phyloP scores from a whole-genome alignment of 2,329 filamentous ascomycete species.

The Colletotrichum echinochloae region DNA sequence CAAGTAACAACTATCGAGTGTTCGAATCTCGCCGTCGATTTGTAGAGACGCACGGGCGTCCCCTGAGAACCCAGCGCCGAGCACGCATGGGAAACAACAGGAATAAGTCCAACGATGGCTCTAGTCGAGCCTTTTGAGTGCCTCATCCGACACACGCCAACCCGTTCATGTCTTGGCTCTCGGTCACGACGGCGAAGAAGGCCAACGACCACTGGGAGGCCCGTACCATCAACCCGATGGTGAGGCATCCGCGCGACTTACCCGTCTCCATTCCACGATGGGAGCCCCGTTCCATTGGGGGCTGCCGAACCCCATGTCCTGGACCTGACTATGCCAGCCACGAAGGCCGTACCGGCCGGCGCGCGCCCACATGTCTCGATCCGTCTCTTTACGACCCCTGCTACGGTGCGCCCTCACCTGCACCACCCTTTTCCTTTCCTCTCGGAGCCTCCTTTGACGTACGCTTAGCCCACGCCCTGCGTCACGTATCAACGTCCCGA shows the following conservation, averaged over 20 bases:
- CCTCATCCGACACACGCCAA: slow-evolving; percentile 33
- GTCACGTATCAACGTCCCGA: slow-evolving; percentile 15
- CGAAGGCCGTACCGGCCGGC: slow-evolving; percentile 32
- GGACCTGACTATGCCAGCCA: slow-evolving; percentile 12
- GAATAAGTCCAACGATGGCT: slow-evolving; percentile 16
- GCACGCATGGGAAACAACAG: slow-evolving; percentile 19
- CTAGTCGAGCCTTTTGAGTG: slow-evolving; percentile 3
- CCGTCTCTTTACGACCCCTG: slow-evolving; percentile 28
- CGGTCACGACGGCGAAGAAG: neutral
- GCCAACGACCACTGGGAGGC: too few relatives aligned
- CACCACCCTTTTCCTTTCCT: slow-evolving; percentile 28
- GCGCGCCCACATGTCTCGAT: slow-evolving; percentile 23
- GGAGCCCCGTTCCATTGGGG: slow-evolving; percentile 5
- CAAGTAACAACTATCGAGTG: neutral
- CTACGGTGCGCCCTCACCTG: slow-evolving; percentile 21
- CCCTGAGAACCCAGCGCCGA: neutral
- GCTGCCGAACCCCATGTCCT: neutral
- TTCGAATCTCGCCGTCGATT: too few relatives aligned
- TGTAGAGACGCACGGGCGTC: slow-evolving; percentile 14
- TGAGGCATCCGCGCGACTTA: slow-evolving; percentile 4
- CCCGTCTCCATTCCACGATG: slow-evolving; percentile 15
- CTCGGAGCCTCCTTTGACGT: slow-evolving; percentile 10
- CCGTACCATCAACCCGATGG: too few relatives aligned
- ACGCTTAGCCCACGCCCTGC: neutral
- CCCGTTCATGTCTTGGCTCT: slow-evolving; percentile 19